phyloP scores from a whole-genome alignment of 108 stramenopile species.

The Cyclotella atomus region DNA sequence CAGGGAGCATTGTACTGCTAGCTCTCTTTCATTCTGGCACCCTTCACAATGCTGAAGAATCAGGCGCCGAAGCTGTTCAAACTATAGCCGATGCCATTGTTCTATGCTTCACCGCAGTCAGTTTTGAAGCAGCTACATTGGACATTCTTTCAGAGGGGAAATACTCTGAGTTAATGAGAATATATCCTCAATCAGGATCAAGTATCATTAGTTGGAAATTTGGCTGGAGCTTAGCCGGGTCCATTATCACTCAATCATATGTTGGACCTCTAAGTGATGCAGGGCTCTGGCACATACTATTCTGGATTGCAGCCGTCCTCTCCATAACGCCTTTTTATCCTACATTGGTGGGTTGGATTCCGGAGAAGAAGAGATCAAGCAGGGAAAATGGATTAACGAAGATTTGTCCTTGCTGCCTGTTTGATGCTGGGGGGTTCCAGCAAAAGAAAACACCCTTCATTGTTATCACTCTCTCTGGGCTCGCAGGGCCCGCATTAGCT shows the following conservation, averaged over 20 bases:
- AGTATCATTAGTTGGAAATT: slow-evolving; percentile 44
- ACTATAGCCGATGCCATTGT: slow-evolving; percentile 36
- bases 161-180: slow-evolving; percentile 44
- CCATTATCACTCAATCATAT: slow-evolving; percentile 34
- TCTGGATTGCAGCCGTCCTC: slow-evolving; percentile 45
- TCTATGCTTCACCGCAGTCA: slow-evolving; percentile 43
- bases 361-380: slow-evolving; percentile 40
- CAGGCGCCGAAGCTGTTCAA: slow-evolving; percentile 41
- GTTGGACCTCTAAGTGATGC: slow-evolving; percentile 50
- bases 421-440: slow-evolving; percentile 38
- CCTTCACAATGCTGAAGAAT: background rate
- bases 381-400: slow-evolving; percentile 39
- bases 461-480: slow-evolving; percentile 48
- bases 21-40: slow-evolving; percentile 27
- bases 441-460: slow-evolving; percentile 48
- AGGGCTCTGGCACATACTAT: slow-evolving; percentile 43
- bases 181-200: slow-evolving; percentile 35
- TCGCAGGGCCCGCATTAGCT: slow-evolving; percentile 42
- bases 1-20: slow-evolving; percentile 27
- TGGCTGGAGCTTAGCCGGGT: slow-evolving; percentile 32
- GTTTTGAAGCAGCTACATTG: slow-evolving; percentile 40
- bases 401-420: slow-evolving; percentile 39
- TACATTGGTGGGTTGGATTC: slow-evolving; percentile 50
- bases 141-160: slow-evolving; percentile 53
- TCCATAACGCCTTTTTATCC: slow-evolving; percentile 43